Conservation (phyloP, 2,329 filamentous ascomycete species). For the Alternaria gaisen region DNA sequence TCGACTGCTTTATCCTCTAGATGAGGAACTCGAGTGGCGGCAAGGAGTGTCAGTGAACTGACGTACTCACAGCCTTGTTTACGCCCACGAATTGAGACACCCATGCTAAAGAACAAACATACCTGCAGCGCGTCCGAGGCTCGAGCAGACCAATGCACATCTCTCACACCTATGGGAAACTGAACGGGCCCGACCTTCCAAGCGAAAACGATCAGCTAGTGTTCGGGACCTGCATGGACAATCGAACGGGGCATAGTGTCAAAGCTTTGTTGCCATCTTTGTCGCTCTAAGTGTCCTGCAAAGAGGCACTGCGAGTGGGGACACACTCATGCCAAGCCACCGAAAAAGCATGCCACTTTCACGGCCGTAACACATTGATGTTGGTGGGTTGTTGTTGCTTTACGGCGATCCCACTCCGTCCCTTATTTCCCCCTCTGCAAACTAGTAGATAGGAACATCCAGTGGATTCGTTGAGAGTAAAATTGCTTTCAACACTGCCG, state of each 20-base stretch:
- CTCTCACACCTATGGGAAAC: background rate
- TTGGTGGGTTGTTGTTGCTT: background rate
- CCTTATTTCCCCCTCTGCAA: background rate
- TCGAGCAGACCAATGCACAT: background rate
- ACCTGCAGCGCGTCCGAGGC: conserved; percentile 4
- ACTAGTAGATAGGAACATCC: background rate
- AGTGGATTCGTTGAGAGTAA: background rate
- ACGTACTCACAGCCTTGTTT: conserved; percentile 4
- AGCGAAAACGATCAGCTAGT: background rate
- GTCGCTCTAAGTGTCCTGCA: background rate
- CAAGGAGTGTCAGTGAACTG: background rate
- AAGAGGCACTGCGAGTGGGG: background rate
- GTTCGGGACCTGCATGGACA: background rate
- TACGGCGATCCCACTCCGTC: background rate
- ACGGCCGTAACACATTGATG: background rate
- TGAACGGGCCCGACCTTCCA: background rate
- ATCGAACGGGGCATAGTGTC: background rate
- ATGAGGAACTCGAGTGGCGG: background rate
- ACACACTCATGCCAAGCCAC: background rate
- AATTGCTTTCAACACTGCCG: background rate
- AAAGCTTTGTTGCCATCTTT: conserved; percentile 12
- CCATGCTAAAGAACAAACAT: conserved; percentile 15
- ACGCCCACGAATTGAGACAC: background rate
- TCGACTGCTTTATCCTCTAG: background rate
- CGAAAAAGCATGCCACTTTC: background rate